Evolutionary conservation across 1,284 basidiomycete genomes (phyloP).

Genomic region (Pterula multifida): DNA sequence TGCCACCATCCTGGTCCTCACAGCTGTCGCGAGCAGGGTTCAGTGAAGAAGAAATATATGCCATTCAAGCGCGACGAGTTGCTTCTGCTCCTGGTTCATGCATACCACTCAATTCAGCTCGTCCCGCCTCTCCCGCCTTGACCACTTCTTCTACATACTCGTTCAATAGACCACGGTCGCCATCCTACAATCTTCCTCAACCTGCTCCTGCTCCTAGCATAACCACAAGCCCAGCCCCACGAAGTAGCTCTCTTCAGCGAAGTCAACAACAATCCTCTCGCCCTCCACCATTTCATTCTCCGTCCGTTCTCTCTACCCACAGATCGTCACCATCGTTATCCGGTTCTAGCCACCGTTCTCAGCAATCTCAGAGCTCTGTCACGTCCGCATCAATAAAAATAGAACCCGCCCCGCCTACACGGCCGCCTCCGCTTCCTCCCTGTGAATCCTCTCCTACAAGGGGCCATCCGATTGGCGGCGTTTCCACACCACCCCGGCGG

Average conservation of each 20-base stretch:
- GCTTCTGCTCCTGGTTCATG: constrained; percentile 15
- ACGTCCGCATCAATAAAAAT: background rate
- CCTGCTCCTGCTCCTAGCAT: background rate
- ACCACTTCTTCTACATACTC: background rate
- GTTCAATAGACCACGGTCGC: background rate
- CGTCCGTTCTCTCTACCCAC: background rate
- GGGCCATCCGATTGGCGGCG: background rate
- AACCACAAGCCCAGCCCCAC: background rate
- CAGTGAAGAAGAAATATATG: constrained; percentile 30
- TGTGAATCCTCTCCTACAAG: background rate
- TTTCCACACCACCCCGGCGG: background rate
- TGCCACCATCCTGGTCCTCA: constrained; percentile 35
- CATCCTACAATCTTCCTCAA: background rate
- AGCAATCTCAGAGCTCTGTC: background rate
- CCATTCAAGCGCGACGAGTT: constrained; percentile 26
- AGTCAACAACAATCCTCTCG: background rate
- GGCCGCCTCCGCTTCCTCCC: background rate
- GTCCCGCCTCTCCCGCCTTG: background rate
- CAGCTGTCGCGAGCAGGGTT: constrained; percentile 29
- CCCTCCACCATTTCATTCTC: background rate
- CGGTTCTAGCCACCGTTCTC: background rate
- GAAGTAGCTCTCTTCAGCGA: background rate
- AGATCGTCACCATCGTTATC: background rate
- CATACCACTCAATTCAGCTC: background rate
- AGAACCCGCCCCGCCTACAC: background rate